Conservation (phyloP, 441 rosid species). For the Codiaeum variegatum region DNA sequence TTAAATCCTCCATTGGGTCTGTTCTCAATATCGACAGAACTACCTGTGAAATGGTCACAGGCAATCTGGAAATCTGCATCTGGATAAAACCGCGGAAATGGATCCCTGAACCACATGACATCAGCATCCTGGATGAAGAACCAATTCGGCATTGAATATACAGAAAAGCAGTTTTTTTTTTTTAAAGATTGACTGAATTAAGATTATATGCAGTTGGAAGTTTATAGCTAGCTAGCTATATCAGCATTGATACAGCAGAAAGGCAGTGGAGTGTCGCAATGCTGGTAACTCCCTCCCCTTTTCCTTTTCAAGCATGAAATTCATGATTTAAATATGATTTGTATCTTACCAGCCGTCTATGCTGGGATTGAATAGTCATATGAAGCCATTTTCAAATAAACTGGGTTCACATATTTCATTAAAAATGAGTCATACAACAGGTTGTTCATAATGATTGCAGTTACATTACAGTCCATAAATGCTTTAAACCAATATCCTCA, state of each 20-base stretch:
- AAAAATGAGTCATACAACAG: background rate
- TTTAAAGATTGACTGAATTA: background rate
- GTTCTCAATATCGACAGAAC: constrained; percentile 51
- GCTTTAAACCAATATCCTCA: background rate
- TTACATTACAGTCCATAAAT: background rate
- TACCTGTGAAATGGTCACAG: constrained; percentile 66
- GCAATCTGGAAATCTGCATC: constrained; percentile 92
- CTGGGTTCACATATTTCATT: background rate
- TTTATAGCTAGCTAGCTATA: background rate
- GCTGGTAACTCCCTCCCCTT: background rate
- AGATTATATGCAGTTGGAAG: background rate
- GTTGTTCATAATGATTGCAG: background rate
- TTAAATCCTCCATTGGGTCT: constrained; percentile 79
- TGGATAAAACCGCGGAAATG: constrained; percentile 63
- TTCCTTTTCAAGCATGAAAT: background rate
- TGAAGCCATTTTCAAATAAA: background rate
- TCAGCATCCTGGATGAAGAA: constrained; percentile 72
- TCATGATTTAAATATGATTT: background rate
- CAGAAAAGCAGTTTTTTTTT: background rate
- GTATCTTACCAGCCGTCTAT: background rate
- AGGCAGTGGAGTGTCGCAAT: background rate
- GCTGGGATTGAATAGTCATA: constrained; percentile 1
- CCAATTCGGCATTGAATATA: constrained; percentile 15
- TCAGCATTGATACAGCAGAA: background rate
- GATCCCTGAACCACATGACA: constrained; percentile 92